A percentile compares a stretch with the other conserved stretches of the same genome.
These are phyloP conservation scores for Colletotrichum musae DNA, from an alignment of 2,329 filamentous ascomycete genomes.

Conservation along the genomic window DNA sequence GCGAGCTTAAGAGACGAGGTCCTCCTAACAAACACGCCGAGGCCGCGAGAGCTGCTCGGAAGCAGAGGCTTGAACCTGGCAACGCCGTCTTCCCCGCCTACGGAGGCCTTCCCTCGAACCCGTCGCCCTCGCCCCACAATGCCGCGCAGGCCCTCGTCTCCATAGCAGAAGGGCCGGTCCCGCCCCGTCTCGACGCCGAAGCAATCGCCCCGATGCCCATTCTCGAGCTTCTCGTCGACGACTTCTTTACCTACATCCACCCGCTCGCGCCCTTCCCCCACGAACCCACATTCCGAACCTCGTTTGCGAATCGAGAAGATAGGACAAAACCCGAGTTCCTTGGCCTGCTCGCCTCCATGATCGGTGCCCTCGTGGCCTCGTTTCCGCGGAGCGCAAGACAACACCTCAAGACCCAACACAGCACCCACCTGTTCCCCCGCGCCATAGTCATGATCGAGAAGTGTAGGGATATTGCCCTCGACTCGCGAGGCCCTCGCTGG, in stretches of 20 bases:
- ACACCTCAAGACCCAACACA: constrained; percentile 77
- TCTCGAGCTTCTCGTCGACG: constrained; percentile 79
- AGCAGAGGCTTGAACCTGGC: constrained; percentile 55
- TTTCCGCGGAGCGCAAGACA: constrained; percentile 80
- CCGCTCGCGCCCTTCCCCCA: constrained; percentile 84
- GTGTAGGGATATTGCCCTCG: constrained; percentile 78
- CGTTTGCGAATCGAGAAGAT: constrained; percentile 77
- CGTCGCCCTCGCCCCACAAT: constrained; percentile 60
- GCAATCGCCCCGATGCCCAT: constrained; percentile 79
- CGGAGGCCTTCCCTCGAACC: constrained; percentile 36
- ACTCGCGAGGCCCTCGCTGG: constrained; percentile 73
- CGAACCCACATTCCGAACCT: constrained; percentile 81
- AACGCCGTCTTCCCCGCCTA: constrained; percentile 21
- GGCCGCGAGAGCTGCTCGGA: constrained; percentile 68
- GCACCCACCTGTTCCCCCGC: constrained; percentile 76
- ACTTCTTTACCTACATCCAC: constrained; percentile 88
- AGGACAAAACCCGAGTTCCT: constrained; percentile 77
- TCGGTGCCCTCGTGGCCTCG: constrained; percentile 80
- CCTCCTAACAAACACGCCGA: constrained; percentile 73
- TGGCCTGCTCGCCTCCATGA: constrained; percentile 81
- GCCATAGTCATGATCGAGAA: constrained; percentile 79
- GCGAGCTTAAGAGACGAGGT: constrained; percentile 71
- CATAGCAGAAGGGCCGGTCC: constrained; percentile 56
- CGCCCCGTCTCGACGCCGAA: constrained; percentile 71
- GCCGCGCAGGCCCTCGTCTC: constrained; percentile 65